Percentiles rank a stretch among this genome's conserved stretches.
Evolutionary conservation across 2,329 filamentous ascomycete species (phyloP).

Genomic region (Cladosporium phlei): DNA sequence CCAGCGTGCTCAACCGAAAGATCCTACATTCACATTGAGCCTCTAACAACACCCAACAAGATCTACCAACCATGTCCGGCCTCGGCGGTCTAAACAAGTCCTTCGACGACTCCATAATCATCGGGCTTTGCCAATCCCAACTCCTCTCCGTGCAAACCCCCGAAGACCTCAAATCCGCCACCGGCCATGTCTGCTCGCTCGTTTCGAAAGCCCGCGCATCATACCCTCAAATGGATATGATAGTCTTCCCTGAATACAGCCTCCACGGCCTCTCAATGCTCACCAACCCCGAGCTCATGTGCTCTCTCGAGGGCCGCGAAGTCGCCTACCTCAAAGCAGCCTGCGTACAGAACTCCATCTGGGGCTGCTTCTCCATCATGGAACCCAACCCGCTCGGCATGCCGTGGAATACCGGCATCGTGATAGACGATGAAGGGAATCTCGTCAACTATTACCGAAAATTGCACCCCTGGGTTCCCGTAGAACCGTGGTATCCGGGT

Average conservation of each 20-base stretch:
- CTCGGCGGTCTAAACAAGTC: constrained; percentile 22
- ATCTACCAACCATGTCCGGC: constrained; percentile 18
- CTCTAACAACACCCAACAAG: not conserved
- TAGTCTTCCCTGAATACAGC: constrained; percentile 30
- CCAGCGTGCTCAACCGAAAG: too few relatives aligned
- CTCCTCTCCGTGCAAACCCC: constrained; percentile 19
- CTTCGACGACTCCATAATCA: constrained; percentile 18
- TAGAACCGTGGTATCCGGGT: constrained; percentile 27
- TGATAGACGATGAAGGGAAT: constrained; percentile 22
- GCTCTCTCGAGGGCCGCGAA: constrained; percentile 28
- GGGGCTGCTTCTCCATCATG: constrained; percentile 32
- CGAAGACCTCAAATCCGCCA: constrained; percentile 16
- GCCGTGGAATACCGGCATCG: constrained; percentile 26
- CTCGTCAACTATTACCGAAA: constrained; percentile 27
- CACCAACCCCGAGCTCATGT: constrained; percentile 27
- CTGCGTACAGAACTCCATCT: constrained; percentile 25
- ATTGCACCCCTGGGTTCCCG: constrained; percentile 26
- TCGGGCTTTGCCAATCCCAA: constrained; percentile 23
- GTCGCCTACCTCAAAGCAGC: constrained; percentile 26
- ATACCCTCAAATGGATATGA: constrained; percentile 25
- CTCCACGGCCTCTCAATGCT: constrained; percentile 29
- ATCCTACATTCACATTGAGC: too few relatives aligned
- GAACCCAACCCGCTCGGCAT: constrained; percentile 24
- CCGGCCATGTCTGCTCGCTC: constrained; percentile 20
- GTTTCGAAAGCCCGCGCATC: constrained; percentile 18